These are phyloP conservation scores for Aspergillus flavus DNA, from an alignment of 2,329 filamentous ascomycete species.

Conservation along the genomic window DNA sequence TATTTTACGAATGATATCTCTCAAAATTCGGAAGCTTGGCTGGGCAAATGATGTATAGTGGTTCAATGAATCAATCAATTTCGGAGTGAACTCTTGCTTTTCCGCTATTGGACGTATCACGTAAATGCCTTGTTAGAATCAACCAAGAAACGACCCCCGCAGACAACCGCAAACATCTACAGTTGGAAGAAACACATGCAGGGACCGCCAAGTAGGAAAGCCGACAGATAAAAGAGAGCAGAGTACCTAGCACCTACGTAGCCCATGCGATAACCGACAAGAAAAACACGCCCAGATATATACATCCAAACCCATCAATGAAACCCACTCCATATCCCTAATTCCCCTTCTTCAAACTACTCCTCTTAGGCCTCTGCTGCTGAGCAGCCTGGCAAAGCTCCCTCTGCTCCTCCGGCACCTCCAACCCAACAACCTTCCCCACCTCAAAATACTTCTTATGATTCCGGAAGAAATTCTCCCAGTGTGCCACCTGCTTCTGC, in stretches of 20 bases:
- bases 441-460: conserved; percentile 81
- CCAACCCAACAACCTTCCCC: conserved; percentile 66
- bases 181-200: background rate
- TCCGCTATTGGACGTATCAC: conserved; percentile 33
- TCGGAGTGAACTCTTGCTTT: conserved; percentile 33
- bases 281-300: background rate
- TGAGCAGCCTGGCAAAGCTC: conserved; percentile 72
- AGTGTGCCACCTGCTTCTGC: conserved; percentile 70
- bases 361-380: conserved; percentile 63
- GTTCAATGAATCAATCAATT: conserved; percentile 33
- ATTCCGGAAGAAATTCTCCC: conserved; percentile 80
- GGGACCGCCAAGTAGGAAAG: background rate
- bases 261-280: conserved; percentile 12
- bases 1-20: conserved; percentile 44
- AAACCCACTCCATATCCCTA: background rate
- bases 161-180: conserved; percentile 1
- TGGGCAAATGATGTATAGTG: conserved; percentile 40
- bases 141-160: background rate
- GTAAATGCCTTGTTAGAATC: conserved; percentile 21
- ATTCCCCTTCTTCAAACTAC: conserved; percentile 29
- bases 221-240: background rate
- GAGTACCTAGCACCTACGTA: background rate
- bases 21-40: conserved; percentile 38
- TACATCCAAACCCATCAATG: background rate
- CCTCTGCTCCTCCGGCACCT: conserved; percentile 53